Evolutionary conservation across 768 basidiomycete species (phyloP), one percentile per base, ranked within the genome.

Genomic region (Pleurotus djamor): DNA sequence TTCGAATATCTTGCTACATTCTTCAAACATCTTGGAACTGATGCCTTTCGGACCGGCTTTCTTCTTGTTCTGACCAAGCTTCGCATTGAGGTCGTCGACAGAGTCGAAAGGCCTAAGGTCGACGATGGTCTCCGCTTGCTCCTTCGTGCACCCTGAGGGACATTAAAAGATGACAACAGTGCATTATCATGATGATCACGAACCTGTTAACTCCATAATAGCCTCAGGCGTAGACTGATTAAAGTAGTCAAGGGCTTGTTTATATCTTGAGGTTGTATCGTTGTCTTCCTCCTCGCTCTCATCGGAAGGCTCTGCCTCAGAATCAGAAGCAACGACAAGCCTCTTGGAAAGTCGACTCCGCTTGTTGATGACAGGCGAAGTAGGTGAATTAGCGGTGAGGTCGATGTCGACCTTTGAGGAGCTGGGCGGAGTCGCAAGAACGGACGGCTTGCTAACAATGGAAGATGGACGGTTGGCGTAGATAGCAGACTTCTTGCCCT

Each of bases 1-100:
- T 58, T 83, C 76, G 68, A 98, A 89, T 65, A 97, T 91, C 43
- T 85, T 80, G 57, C 85, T 84, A 70, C 92, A 95, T 64, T 96
- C 94, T 67, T 96, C 94, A 69, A 98, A 93, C 71, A 98, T 80
- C 59, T 90, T 86, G 60, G 91, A 82, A 61, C 94, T 95, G 66
- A 99, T 87, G 17, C 96, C 96, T 4, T 77, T 81, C 7, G 88
- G 85, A 7, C 88, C 87, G 2, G 86, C 84, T 68, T 93, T 95
- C 77, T 92, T 96, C 77, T 87, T 92, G n/a, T 87, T 89, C 71
- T 91, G 89, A 35, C 85, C 83, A 7, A 98, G 81, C 71, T 91
- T 96, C 47, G 68, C 68, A 48, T 84, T 86, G 49, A 96, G 76
- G 59, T 95, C 91, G 33, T 88, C 86, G 37, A 89, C 79, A 10